A percentile compares a stretch with the other conserved stretches of the same genome.
Conservation (phyloP, 1,284 basidiomycete genomes). For the Golubevia pallescens region DNA sequence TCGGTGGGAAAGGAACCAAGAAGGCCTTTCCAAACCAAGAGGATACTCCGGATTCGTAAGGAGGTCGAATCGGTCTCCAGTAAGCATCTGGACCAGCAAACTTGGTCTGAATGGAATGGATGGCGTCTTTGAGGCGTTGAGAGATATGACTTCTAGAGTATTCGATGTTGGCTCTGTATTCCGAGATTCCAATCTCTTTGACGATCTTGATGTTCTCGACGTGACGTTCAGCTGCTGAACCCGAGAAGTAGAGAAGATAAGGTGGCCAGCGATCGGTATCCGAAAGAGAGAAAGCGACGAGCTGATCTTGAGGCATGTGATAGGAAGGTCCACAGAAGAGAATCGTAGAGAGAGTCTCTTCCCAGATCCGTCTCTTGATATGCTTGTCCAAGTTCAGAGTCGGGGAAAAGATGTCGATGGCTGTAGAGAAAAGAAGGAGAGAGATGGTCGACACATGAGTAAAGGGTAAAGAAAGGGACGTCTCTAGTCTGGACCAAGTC, state of each 20-base stretch:
- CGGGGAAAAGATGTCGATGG: constrained; percentile 81
- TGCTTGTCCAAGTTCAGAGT: constrained; percentile 75
- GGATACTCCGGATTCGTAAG: constrained; percentile 65
- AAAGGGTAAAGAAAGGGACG: neutral
- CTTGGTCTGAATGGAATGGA: constrained; percentile 26
- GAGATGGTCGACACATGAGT: neutral
- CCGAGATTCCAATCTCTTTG: constrained; percentile 33
- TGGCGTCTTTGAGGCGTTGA: constrained; percentile 66
- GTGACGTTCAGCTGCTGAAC: constrained; percentile 75
- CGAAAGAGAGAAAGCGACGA: constrained; percentile 72
- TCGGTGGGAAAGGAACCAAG: constrained; percentile 80
- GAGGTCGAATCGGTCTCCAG: constrained; percentile 65
- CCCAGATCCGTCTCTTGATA: constrained; percentile 78
- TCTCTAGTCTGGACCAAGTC: neutral
- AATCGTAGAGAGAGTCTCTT: constrained; percentile 76
- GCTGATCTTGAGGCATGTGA: constrained; percentile 72
- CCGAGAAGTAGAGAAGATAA: constrained; percentile 75
- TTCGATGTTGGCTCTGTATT: constrained; percentile 10
- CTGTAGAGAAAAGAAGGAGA: constrained; percentile 59
- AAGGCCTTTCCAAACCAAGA: constrained; percentile 76
- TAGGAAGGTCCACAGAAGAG: constrained; percentile 72
- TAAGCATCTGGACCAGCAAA: constrained; percentile 48
- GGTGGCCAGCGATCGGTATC: constrained; percentile 73
- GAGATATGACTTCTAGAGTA: constrained; percentile 66
- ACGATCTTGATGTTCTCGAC: constrained; percentile 79